Evolutionary conservation across 768 basidiomycete genomes (phyloP), one percentile per base, ranked within the genome.

Genomic region (Lanmaoa rubissima): DNA sequence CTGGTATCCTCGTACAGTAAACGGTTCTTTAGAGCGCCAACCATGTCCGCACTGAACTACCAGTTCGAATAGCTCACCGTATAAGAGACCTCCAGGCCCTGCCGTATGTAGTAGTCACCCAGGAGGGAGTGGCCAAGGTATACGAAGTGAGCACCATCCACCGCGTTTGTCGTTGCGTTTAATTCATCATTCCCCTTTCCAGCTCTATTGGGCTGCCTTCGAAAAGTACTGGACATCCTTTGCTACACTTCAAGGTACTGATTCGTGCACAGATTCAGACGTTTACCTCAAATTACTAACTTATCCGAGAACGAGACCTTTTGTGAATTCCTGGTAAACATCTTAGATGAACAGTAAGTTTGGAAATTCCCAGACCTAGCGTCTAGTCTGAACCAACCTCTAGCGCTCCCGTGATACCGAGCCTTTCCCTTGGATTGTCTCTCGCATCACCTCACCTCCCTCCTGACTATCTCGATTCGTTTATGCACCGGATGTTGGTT

Each of bases 401-500:
- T 53, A 92, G 90, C 72, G 84, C 85, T 6, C 76, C 84, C 3
- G 86, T 90, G 13, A 94, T 93, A 56, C 91, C 90, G n/a, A 87
- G 78, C 66, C 78, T 92, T 10, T 86, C 87, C 16, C 83, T 94
- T 6, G 92, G 93, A 6, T 76, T 94, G 34, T 92, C 92, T 24
- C 78, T 94, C n/a, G 85, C 91, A 0, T 93, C 92, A 16, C 87
- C 85, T 1, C 83, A 87, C 67, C 80, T 95, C 9, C 77, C 83
- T 0, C 87, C 93, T 0, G 91, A 93, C 56, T 79, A 82, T 40
- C 78, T 95, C 13, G 92, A 94, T 69, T 80, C 89, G 3, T 92
- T 94, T 70, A 92, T 94, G 88, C 82, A 86, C 24, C 84, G 92
- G 24, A 96, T 96, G 93, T 80, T 96, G 11, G 82, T 92, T 48